phyloP scores from a whole-genome alignment of 2,329 filamentous ascomycete genomes.

The Cordyceps farinosa region DNA sequence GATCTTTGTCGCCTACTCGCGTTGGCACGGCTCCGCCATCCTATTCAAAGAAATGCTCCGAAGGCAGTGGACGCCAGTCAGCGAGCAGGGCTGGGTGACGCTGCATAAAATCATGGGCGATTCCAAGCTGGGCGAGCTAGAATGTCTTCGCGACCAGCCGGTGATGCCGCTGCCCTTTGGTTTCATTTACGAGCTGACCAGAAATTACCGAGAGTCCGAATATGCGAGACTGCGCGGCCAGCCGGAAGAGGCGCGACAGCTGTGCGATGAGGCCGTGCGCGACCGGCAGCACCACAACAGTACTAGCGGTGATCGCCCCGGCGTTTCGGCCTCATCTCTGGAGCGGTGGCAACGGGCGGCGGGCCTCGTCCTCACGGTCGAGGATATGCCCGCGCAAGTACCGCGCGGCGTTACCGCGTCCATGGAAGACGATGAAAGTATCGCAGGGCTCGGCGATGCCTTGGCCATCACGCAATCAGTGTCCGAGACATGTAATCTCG shows the following conservation, averaged over 20 bases:
- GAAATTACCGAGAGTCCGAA: conserved; percentile 15
- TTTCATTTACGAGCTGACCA: conserved; percentile 14
- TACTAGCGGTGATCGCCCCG: conserved; percentile 1
- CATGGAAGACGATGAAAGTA: background rate
- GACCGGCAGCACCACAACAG: background rate
- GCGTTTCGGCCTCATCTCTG: conserved; percentile 17
- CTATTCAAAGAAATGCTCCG: conserved; percentile 17
- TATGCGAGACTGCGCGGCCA: conserved; percentile 9
- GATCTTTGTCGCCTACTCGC: conserved; percentile 17
- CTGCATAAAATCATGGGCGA: conserved; percentile 15
- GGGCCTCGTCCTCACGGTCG: background rate
- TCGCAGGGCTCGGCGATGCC: background rate
- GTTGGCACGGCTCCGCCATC: conserved; percentile 15
- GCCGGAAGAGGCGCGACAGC: conserved; percentile 3
- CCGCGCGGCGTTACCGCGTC: background rate
- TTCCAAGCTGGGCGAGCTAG: conserved; percentile 14
- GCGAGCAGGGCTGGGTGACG: conserved; percentile 15
- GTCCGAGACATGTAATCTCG: background rate
- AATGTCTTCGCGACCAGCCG: conserved; percentile 5
- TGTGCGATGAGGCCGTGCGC: conserved; percentile 10
- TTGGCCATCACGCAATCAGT: background rate
- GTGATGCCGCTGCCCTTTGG: conserved; percentile 15
- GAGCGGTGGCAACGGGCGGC: conserved; percentile 4
- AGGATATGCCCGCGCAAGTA: background rate
- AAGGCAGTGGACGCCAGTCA: conserved; percentile 6